A percentile compares a stretch with the other conserved stretches of the same genome.
Conservation (phyloP, 352 stramenopile genomes). For the Phytophthora pinifolia region DNA sequence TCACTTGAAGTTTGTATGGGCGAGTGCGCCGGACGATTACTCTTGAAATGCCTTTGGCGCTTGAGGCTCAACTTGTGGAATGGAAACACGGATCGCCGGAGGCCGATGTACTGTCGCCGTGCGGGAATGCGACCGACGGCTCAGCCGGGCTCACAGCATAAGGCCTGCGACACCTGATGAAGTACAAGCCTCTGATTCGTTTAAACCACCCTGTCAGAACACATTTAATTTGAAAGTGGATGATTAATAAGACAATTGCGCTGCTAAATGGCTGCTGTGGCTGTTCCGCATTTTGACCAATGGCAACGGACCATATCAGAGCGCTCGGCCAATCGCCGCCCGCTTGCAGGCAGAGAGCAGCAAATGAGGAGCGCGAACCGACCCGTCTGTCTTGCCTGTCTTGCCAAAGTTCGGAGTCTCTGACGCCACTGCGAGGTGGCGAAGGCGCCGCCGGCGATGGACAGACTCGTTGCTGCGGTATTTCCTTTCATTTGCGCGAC, state of each 20-base stretch:
- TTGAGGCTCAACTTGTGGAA: constrained; percentile 42
- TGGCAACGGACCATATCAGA: constrained; percentile 9
- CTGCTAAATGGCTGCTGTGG: no score
- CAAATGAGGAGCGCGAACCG: constrained; percentile 3
- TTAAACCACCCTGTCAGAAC: no score
- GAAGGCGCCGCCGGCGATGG: constrained; percentile 8
- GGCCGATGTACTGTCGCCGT: background rate
- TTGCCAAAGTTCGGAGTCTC: constrained; percentile 19
- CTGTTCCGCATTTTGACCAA: constrained; percentile 13
- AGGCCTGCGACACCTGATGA: background rate
- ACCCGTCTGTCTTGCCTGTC: constrained; percentile 33
- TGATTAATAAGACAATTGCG: no score
- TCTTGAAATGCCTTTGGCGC: constrained; percentile 3
- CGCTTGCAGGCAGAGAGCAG: constrained; percentile 13
- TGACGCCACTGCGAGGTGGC: constrained; percentile 29
- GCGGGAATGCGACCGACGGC: no score
- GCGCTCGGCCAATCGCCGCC: constrained; percentile 15
- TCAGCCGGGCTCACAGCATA: no score
- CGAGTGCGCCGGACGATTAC: background rate
- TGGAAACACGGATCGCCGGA: constrained; percentile 39
- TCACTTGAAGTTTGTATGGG: constrained; percentile 36
- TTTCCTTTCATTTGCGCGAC: background rate
- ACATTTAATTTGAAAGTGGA: no score
- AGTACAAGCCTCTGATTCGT: no score
- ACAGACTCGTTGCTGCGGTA: constrained; percentile 4